Evolutionary conservation across 306 rosid genomes (phyloP), one percentile per base, ranked within the genome.

Genomic region (Begonia loranthoides): DNA sequence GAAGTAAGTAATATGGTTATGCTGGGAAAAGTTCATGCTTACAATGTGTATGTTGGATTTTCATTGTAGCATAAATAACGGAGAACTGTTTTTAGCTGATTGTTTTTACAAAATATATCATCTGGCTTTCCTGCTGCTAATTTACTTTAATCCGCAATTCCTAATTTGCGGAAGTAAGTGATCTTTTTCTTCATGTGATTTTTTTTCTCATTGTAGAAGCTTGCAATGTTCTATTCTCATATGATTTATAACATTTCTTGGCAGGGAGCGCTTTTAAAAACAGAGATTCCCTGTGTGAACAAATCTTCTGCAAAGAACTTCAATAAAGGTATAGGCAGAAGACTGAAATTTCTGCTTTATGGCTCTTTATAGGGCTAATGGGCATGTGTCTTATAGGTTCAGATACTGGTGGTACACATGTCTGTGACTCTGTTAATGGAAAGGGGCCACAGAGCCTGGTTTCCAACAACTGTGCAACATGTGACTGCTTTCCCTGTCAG

Each of bases 261-360:
- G n/a, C 45, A 75, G 89, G 79, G 57, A 52, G 80, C 57, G 65
- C 68, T 21, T 38, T 48, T 73, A 50, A 85, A 66, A 55, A 51
- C 78, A 12, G 57, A 73, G 2, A 70, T 49, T 15, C 46, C 65
- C 52, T 61, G 48, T 39, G 48, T 13, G 10, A 58, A 57, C 60
- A 84, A 79, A 66, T 55, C 58, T 13, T 43, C 58, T 33, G 67
- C 63, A 67, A 75, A 65, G 68, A 70, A 66, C 65, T 52, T 45
- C 9, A 48, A 21, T 54, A 73, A 64, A 81, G 96, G 96, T 81
- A 74, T 65, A 68, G 48, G 59, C 60, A 50, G 54, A 49, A 15
- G 58, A 60, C 55, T 12, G 67, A 38, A 15, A 45, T 59, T 61
- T 62, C 38, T 69, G 54, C 57, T 58, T 58, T 76, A 24, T 68